Base-by-base conservation (phyloP, 2,329 filamentous ascomycete species). In the Huntiella bhutanensis region DNA sequence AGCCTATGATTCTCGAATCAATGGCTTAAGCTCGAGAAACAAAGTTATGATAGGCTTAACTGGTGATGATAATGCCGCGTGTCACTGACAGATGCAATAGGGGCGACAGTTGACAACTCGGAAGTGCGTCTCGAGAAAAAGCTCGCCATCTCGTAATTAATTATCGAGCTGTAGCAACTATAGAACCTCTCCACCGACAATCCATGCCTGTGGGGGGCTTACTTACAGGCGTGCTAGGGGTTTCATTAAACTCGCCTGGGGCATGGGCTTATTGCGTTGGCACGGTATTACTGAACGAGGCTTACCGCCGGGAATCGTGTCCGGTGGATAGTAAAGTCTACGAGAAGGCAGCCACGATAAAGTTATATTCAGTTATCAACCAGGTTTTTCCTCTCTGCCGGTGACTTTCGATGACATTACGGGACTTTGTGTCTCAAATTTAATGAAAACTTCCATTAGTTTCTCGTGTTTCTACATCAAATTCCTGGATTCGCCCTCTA, bases 211-310 rank as follows among this genome's bases (percentile, higher is more conserved):
- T 28, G 22, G 22, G 28, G 39, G 41, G n/a, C 28, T 12, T 34
- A 35, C 4, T 5, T 33, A 5, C 38, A 11, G 41, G 12, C 15
- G 33, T 12, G 15, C 32, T 43, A 15, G 15, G 22, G 32, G 22
- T 15, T 28, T 43, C 32, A 43, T 34, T 43, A 34, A 43, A 43
- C 41, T 34, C 12, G 41, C 13, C 28, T 43, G 28, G 41, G 34
- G 41, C 41, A 13, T n/a, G 13, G 13, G 10, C 22, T 28, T 28
- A 10, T 28, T 28, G 22, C 22, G 2, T 28, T 28, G 22, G 22
- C 22, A 10, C 22, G 22, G 22, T 28, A 28, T 28, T 28, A 28
- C 22, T 28, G 22, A 28, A 28, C 22, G 22, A 28, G 22, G 22
- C 22, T 28, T 28, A 28, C 22, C 22, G 22, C 22, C 22, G 22